Evolutionary conservation across 1,139 yeast species (phyloP).

Genomic region (Entelexis sorbosivorans): DNA sequence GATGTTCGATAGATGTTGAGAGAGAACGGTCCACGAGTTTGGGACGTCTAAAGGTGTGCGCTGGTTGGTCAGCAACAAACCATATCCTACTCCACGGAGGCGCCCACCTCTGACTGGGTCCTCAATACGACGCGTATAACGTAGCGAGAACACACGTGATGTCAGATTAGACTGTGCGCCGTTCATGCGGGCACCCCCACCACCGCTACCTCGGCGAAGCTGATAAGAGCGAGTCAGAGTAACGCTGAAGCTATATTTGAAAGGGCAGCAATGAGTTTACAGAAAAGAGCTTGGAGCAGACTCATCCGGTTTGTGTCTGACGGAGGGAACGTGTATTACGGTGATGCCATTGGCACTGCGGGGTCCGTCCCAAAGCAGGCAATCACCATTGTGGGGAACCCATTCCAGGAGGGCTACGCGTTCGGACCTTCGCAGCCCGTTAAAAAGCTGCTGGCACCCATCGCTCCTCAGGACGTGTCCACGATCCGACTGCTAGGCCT

Average conservation of each 20-base stretch:
- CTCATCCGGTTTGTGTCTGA: slow-evolving; percentile 37
- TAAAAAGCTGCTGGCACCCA: slow-evolving; percentile 34
- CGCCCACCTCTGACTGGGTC: background rate
- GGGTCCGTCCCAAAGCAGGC: slow-evolving; percentile 29
- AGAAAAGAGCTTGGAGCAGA: slow-evolving; percentile 20
- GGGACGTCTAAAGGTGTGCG: background rate
- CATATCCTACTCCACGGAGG: background rate
- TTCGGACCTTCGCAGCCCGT: slow-evolving; percentile 33
- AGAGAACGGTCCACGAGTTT: background rate
- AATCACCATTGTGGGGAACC: slow-evolving; percentile 35
- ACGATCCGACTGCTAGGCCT: slow-evolving; percentile 34
- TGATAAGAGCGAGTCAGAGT: background rate
- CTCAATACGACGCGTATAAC: background rate
- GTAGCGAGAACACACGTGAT: too few species aligned
- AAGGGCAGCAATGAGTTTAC: background rate
- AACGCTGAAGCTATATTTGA: too few species aligned
- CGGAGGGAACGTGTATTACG: slow-evolving; percentile 32
- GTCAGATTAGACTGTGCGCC: too few species aligned
- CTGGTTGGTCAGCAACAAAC: slow-evolving; percentile 18
- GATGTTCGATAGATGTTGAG: background rate
- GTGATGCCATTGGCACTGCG: slow-evolving; percentile 36
- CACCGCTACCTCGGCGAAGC: background rate
- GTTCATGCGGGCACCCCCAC: too few species aligned
- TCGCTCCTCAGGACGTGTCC: slow-evolving; percentile 31
- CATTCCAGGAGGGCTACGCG: slow-evolving; percentile 31